Conservation (phyloP, 208 protist species). For the Trypanosoma boissoni region DNA sequence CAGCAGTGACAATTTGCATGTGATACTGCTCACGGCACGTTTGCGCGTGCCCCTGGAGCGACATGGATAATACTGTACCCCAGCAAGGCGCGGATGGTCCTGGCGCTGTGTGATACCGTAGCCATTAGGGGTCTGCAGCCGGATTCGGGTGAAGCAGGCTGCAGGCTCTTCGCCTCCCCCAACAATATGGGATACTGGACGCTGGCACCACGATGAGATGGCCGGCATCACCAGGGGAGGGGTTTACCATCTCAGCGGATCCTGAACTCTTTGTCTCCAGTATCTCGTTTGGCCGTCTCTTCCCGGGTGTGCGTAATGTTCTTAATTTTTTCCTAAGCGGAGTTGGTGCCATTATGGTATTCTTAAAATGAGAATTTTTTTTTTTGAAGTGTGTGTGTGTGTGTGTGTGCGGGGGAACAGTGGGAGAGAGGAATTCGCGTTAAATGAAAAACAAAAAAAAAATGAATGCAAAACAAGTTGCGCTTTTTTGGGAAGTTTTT, state of each 20-base stretch:
- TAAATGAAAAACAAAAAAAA: too few species aligned
- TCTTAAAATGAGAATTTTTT: too few species aligned
- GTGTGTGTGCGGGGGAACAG: too few species aligned
- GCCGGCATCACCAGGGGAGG: background rate
- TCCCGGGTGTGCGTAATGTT: too few species aligned
- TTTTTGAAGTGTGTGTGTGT: too few species aligned
- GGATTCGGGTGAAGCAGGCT: background rate
- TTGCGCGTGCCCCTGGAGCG: background rate
- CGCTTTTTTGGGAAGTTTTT: constrained; percentile 1
- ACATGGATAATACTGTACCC: background rate
- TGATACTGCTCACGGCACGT: background rate
- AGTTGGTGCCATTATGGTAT: too few species aligned
- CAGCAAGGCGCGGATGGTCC: background rate
- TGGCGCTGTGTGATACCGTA: background rate
- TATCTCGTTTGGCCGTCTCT: too few species aligned
- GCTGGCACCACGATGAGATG: background rate
- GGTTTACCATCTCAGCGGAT: too few species aligned
- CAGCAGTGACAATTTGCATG: background rate
- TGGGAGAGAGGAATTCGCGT: too few species aligned
- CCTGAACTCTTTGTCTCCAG: too few species aligned
- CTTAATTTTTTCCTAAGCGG: too few species aligned
- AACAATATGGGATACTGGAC: background rate
- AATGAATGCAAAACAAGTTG: too few species aligned
- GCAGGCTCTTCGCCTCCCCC: background rate
- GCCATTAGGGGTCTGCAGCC: background rate